Conservation (phyloP, 805 yeast genomes). For the Pichia paraexigua region DNA sequence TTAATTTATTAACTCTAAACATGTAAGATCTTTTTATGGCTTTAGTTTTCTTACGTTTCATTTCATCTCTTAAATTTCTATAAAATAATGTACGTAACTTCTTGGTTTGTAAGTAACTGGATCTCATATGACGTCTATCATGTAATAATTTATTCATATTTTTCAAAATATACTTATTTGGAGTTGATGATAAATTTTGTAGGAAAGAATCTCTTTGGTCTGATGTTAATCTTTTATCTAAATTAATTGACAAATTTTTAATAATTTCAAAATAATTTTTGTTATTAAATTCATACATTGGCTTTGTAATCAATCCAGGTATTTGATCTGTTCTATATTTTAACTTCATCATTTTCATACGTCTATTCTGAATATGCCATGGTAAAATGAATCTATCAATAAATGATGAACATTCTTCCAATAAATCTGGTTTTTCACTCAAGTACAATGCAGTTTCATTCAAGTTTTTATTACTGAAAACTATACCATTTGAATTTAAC, state of each 20-base stretch:
- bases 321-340: constrained; percentile 9
- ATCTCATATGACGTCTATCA: constrained; percentile 7
- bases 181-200: constrained; percentile 7
- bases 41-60: not conserved
- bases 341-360: constrained; percentile 9
- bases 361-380: constrained; percentile 12
- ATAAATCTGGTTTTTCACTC: constrained; percentile 14
- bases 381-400: constrained; percentile 24
- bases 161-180: constrained; percentile 12
- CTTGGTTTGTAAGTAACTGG: constrained; percentile 5
- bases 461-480: constrained; percentile 20
- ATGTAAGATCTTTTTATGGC: not conserved
- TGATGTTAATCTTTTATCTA: constrained; percentile 8
- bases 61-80: not conserved
- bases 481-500: constrained; percentile 19
- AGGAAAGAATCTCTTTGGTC: constrained; percentile 10
- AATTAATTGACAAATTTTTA: constrained; percentile 11
- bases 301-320: constrained; percentile 6
- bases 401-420: constrained; percentile 20
- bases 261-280: constrained; percentile 12
- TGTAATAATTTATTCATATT: constrained; percentile 7
- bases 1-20: not conserved
- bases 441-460: constrained; percentile 23
- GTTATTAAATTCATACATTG: constrained; percentile 6
- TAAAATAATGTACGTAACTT: constrained; percentile 6